phyloP scores from a whole-genome alignment of 2,329 filamentous ascomycete species.

The Cryphonectria japonica region DNA sequence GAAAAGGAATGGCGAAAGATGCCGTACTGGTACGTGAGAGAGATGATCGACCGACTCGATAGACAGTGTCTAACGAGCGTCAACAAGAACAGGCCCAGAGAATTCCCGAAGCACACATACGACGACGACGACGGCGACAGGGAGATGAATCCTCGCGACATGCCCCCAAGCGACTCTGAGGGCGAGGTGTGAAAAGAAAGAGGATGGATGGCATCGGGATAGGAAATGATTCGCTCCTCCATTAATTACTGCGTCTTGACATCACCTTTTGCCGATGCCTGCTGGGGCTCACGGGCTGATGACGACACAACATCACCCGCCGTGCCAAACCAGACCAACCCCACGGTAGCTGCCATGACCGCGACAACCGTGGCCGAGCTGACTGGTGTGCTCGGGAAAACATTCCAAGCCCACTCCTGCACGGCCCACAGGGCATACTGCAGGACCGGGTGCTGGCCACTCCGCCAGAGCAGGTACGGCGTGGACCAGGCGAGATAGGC shows the following conservation, averaged over 20 bases:
- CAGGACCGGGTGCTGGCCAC: constrained; percentile 67
- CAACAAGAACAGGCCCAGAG: constrained; percentile 65
- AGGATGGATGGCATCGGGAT: background rate
- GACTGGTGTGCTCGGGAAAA: constrained; percentile 74
- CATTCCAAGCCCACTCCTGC: constrained; percentile 94
- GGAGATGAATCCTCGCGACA: constrained; percentile 79
- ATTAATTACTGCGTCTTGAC: background rate
- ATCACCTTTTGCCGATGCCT: background rate
- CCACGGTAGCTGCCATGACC: constrained; percentile 69
- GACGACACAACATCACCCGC: constrained; percentile 41
- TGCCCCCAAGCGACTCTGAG: constrained; percentile 82
- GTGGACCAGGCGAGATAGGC: constrained; percentile 88
- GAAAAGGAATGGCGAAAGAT: constrained; percentile 92
- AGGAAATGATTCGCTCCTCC: background rate
- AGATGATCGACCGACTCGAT: background rate
- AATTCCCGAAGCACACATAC: constrained; percentile 71
- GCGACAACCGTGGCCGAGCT: constrained; percentile 69
- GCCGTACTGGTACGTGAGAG: constrained; percentile 71
- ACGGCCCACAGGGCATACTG: constrained; percentile 72
- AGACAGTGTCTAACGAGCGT: constrained; percentile 3
- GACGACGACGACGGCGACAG: constrained; percentile 68
- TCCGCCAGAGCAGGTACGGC: constrained; percentile 84
- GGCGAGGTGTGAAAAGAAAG: constrained; percentile 56
- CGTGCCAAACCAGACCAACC: constrained; percentile 63
- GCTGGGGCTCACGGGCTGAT: background rate